phyloP scores from a whole-genome alignment of 345 rosid species.

The Noccaea bulbosa region DNA sequence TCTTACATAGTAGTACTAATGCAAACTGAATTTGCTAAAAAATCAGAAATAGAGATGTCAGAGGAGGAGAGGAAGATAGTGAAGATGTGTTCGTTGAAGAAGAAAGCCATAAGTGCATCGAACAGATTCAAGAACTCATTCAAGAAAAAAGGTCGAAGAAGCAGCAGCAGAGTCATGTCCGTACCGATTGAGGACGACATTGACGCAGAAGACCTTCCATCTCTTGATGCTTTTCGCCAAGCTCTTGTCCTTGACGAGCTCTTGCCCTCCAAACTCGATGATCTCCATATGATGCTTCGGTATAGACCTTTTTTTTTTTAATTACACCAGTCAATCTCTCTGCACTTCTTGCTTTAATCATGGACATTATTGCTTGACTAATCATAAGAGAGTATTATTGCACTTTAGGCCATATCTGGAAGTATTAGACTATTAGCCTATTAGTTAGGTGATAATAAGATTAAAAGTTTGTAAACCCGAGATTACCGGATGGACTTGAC shows the following conservation, averaged over 20 bases:
- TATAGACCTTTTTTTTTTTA: not conserved
- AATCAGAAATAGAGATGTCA: constrained; percentile 49
- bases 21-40: not conserved
- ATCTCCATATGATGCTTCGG: constrained; percentile 89
- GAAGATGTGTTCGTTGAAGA: constrained; percentile 69
- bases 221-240: constrained; percentile 89
- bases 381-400: constrained; percentile 6
- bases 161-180: constrained; percentile 68
- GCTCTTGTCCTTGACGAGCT: constrained; percentile 84
- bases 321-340: constrained; percentile 4
- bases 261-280: constrained; percentile 79
- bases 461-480: not conserved
- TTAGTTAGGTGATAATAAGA: constrained; percentile 3
- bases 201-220: constrained; percentile 76
- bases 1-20: not conserved
- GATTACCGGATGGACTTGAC: constrained; percentile 21
- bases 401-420: not conserved
- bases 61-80: constrained; percentile 83
- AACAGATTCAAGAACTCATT: constrained; percentile 77
- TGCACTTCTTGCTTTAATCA: constrained; percentile 14
- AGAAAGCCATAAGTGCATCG: constrained; percentile 81
- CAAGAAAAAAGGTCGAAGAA: constrained; percentile 62
- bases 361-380: constrained; percentile 4
- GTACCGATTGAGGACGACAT: constrained; percentile 63
- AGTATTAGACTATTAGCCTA: no score